A percentile compares a stretch with the other conserved stretches of the same genome.
phyloP scores from a whole-genome alignment of 257 asterid genomes.

The Petrea volubilis region DNA sequence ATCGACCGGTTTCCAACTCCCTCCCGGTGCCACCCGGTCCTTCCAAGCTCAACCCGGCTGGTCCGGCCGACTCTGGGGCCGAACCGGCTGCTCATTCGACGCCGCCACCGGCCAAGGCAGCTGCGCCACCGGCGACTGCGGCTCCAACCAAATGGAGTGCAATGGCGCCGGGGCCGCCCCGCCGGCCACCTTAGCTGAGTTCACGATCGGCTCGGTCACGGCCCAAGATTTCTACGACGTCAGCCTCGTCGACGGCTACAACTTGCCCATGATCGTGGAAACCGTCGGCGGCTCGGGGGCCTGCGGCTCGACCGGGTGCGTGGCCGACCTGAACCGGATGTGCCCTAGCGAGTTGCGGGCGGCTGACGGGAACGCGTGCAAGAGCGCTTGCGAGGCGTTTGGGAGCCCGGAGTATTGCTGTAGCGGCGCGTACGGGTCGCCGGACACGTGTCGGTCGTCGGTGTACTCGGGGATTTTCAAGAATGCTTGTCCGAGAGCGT shows the following conservation, averaged over 20 bases:
- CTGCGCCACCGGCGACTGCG: slow-evolving; percentile 42
- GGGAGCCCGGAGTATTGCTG: slow-evolving; percentile 35
- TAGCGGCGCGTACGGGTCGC: slow-evolving; percentile 35
- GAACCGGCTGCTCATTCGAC: slow-evolving; percentile 34
- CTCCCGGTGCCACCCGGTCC: slow-evolving; percentile 16
- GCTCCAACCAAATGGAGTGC: slow-evolving; percentile 36
- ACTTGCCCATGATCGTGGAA: slow-evolving; percentile 33
- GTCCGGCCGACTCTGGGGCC: slow-evolving; percentile 45
- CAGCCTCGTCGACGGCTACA: slow-evolving; percentile 42
- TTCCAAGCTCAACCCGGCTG: slow-evolving; percentile 30
- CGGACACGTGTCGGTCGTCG: slow-evolving; percentile 34
- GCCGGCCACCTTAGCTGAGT: slow-evolving; percentile 43
- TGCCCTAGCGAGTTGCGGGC: slow-evolving; percentile 37
- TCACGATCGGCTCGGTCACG: slow-evolving; percentile 28
- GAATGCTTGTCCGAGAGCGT: slow-evolving; percentile 33
- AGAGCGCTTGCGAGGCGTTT: slow-evolving; percentile 45
- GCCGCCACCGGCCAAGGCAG: slow-evolving; percentile 21
- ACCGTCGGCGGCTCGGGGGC: slow-evolving; percentile 31
- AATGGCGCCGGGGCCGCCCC: slow-evolving; percentile 39
- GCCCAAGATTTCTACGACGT: slow-evolving; percentile 37
- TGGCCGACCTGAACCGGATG: slow-evolving; percentile 29
- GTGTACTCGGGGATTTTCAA: slow-evolving; percentile 33
- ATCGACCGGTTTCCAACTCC: slow-evolving; percentile 35
- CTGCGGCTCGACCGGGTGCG: slow-evolving; percentile 37
- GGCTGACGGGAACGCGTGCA: slow-evolving; percentile 33